Evolutionary conservation across 2,329 filamentous ascomycete genomes (phyloP), one percentile per base, ranked within the genome.

Genomic region (Botryotinia convoluta): DNA sequence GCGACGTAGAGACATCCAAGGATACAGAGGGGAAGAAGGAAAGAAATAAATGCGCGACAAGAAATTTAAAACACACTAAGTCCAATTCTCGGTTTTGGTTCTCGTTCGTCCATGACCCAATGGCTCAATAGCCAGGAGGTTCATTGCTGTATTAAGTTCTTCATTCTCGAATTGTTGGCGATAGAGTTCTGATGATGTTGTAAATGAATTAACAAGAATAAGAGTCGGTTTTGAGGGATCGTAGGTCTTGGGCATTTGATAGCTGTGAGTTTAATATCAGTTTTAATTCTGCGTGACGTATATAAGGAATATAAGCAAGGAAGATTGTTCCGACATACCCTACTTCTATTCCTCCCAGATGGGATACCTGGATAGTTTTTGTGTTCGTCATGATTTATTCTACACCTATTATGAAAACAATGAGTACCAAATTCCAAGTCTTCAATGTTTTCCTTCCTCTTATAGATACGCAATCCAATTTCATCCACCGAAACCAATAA

Each of bases 201-300:
- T 85, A 81, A 88, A 84, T 42, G 85, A 84, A 81, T 87, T 87
- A 77, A 87, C 82, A 75, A 88, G 83, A 39, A 87, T 83, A 57
- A 84, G 78, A 4, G 86, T 88, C 29, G 86, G 85, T 80, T 87
- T 88, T 71, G 81, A 79, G 7, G 84, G 76, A 80, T 90, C 78
- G 81, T 90, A 86, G 73, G 48, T 44, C 42, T 69, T 39, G 51
- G 72, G 64, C 74, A 76, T 75, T 35, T 73, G 75, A 57, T 75
- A 76, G 54, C 74, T 73, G 35, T 54, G 44, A 20, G 54, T 14
- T 32, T 35, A 59, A n/a, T 57, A 63, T 60, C 62, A 65, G 22
- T 26, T 39, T 6, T 45, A 18, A 35, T 22, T 16, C 57, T 42
- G 16, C 14, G 22, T 26, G 37, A 14, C 16, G 16, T 29, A 29